Percentiles rank a stretch among this genome's conserved stretches.
These are phyloP conservation scores for Auricularia sp. DNA, from an alignment of 768 basidiomycete species.

Conservation along the genomic window DNA sequence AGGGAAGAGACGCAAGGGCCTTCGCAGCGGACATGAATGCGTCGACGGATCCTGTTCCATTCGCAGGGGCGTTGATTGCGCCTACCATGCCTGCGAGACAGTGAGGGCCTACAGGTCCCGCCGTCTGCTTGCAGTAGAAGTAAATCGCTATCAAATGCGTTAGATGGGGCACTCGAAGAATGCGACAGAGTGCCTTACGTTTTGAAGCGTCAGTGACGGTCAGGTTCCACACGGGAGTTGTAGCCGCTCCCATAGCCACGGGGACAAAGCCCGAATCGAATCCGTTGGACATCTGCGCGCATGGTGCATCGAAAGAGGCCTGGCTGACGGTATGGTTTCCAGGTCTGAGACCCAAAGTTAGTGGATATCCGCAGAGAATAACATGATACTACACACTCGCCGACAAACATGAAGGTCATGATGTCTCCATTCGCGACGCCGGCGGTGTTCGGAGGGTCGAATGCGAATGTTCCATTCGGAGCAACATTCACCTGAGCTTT, in stretches of 20 bases:
- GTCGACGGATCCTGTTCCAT: slow-evolving; percentile 32
- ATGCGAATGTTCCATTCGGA: slow-evolving; percentile 28
- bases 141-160: slow-evolving; percentile 32
- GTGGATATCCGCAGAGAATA: not conserved
- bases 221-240: slow-evolving; percentile 36
- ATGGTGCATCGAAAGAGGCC: slow-evolving; percentile 36
- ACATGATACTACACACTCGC: slow-evolving; percentile 25
- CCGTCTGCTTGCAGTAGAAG: slow-evolving; percentile 49
- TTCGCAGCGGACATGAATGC: slow-evolving; percentile 28
- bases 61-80: slow-evolving; percentile 41
- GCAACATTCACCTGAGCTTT: slow-evolving; percentile 33
- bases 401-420: slow-evolving; percentile 42
- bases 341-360: slow-evolving; percentile 21
- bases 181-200: slow-evolving; percentile 26
- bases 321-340: slow-evolving; percentile 49
- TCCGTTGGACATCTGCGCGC: slow-evolving; percentile 33
- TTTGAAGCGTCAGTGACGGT: slow-evolving; percentile 39
- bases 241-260: slow-evolving; percentile 22
- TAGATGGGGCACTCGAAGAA: too few species aligned
- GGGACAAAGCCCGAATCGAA: slow-evolving; percentile 50
- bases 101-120: slow-evolving; percentile 26
- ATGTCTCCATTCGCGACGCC: slow-evolving; percentile 32
- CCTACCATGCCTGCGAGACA: slow-evolving; percentile 32
- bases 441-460: slow-evolving; percentile 33
- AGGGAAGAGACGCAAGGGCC: slow-evolving; percentile 19